Base-by-base conservation (phyloP, 2,329 filamentous ascomycete species). In the Aspergillus calidoustus region DNA sequence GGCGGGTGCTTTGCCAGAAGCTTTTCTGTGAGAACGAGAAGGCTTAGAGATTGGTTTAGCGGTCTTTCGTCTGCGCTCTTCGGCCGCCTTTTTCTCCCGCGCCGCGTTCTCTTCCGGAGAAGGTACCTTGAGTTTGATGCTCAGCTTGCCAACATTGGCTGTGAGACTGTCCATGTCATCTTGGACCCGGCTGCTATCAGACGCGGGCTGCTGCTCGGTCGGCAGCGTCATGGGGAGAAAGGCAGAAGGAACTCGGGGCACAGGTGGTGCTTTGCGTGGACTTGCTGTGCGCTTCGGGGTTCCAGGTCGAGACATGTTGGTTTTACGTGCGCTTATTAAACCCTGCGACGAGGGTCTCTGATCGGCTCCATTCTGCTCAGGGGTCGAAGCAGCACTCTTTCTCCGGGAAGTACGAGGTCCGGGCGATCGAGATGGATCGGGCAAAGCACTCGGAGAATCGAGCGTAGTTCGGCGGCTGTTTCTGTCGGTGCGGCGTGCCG, bases 391-490 rank as follows among this genome's bases (percentile, higher is more conserved):
- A 3, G 70, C 59, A 38, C 73, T 77, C 63, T 76, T 74, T 43
- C 73, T 63, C 28, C 74, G 69, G 44, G 66, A 63, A 15, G 65
- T 59, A 49, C 64, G 66, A n/a, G 64, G 59, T 2, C 62, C 67
- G 9, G 72, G 68, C 0, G 72, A 70, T 23, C 63, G 64, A 38
- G 69, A 67, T 38, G 73, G 60, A 62, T 75, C 74, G 44, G 80
- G 76, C 7, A 85, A 68, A 41, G 81, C 78, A n/a, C 79, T 75
- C 1, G 83, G 74, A 30, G 83, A 84, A 30, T 83, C 84, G 49
- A 89, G 84, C 0, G 89, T 92, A 64, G 82, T 89, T 57, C 90
- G 81, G 34, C 89, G 84, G 65, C 79, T 82, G 59, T 74, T 69
- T 65, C 79, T 81, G 59, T 80, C 78, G 5, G 77, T 69, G 22